Evolutionary conservation across 2,329 filamentous ascomycete genomes (phyloP), one percentile per base, ranked within the genome.

Genomic region (Phialophora expanda): DNA sequence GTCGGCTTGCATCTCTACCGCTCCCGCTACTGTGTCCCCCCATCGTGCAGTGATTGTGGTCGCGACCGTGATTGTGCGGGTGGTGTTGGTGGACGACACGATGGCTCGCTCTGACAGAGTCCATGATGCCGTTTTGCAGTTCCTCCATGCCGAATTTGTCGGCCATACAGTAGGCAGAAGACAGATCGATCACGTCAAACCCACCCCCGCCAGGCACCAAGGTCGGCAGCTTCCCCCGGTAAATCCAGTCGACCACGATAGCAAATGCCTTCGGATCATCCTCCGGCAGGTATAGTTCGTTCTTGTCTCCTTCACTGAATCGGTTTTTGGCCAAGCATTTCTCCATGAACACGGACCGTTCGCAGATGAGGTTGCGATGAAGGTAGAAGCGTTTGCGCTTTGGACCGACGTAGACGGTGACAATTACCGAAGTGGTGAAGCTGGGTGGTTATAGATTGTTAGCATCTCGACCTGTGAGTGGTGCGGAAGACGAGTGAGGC

Each of bases 251-350:
- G 41, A 85, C 75, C 50, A 85, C 73, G 67, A 84, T 83, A 64
- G 83, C 81, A 66, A 85, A 85, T 55, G 83, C 79, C 61, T 79
- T 78, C 2, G 83, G 81, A 67, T 84, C 78, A 66, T 85, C 83
- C 64, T 85, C 83, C 0, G 82, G 82, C 1, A 85, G 74, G 69
- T 83, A 77, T 59, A 85, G 79, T 14, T 78, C 77, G 66, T 84
- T 81, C 17, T 79, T 76, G 22, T 75, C 76, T 1, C 81, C 78
- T 70, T 85, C 83, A 58, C 71, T 77, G 69, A 84, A 85, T 8
- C 57, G 62, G 28, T 76, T 74, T 41, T 83, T 82, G 65, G 80
- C 80, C 6, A 85, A 75, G 14, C 83, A 82, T 67, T 78, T 83
- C 58, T 76, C 77, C 70, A 85, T 85, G 75, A 81, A 85, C 61